Evolutionary conservation across 805 yeast genomes (phyloP).

Genomic region (Cyberlindnera japonica): DNA sequence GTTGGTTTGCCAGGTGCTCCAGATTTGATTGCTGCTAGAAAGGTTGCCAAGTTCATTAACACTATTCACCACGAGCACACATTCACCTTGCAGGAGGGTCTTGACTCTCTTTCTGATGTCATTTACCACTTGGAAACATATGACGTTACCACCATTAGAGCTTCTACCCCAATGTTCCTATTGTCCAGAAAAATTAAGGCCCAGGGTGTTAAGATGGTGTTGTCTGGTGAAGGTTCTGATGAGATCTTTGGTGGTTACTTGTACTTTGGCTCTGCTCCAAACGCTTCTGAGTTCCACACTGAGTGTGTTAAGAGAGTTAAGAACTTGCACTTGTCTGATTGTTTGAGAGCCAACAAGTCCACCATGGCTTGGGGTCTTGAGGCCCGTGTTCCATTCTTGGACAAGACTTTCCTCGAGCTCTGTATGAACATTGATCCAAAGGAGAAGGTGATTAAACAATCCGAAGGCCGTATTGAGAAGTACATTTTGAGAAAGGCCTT

Average conservation of each 20-base stretch:
- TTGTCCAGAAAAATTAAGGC: slow-evolving; percentile 97
- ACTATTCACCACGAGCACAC: slow-evolving; percentile 97
- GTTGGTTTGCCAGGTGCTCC: slow-evolving; percentile 98
- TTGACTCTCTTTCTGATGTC: slow-evolving; percentile 92
- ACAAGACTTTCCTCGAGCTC: slow-evolving; percentile 83
- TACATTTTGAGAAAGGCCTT: slow-evolving; percentile 96
- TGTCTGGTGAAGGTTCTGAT: slow-evolving; percentile 98
- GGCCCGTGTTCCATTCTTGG: slow-evolving; percentile 99
- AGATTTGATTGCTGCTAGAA: slow-evolving; percentile 92
- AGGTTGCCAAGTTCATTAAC: slow-evolving; percentile 94
- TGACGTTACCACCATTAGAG: slow-evolving; percentile 98
- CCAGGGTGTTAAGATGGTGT: slow-evolving; percentile 98
- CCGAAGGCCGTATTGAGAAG: slow-evolving; percentile 84
- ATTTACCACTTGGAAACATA: slow-evolving; percentile 95
- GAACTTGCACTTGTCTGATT: slow-evolving; percentile 95
- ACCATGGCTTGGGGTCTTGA: slow-evolving; percentile 99
- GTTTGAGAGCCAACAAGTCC: slow-evolving; percentile 98
- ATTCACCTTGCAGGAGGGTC: slow-evolving; percentile 94
- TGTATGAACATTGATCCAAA: slow-evolving; percentile 93
- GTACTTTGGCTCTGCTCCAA: slow-evolving; percentile 96
- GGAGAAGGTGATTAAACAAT: slow-evolving; percentile 77
- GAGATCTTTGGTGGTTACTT: slow-evolving; percentile 98
- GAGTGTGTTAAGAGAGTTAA: slow-evolving; percentile 96
- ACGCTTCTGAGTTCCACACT: slow-evolving; percentile 86
- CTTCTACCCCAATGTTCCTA: slow-evolving; percentile 98